Evolutionary conservation across 306 rosid genomes (phyloP), one percentile per base, ranked within the genome.

Genomic region (Fagus sylvatica): DNA sequence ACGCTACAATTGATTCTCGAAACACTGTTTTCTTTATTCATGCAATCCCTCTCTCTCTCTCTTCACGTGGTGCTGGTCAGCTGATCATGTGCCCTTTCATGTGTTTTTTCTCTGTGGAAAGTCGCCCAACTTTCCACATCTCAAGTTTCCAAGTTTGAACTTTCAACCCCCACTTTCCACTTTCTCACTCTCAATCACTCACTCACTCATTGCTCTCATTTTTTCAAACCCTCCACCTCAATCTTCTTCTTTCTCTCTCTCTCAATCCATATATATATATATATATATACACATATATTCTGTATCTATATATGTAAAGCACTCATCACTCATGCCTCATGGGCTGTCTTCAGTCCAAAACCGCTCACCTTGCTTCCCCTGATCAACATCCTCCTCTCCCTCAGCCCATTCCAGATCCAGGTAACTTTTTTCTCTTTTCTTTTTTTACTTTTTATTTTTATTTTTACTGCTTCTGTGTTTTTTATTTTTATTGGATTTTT

Each of bases 271-370:
- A 46, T 46, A 46, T 46, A 46, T 43, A 0, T 43, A 0, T 46
- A 42, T 41, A 6, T 41, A 6, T 41, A 41, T 41, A 43, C n/a
- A n/a, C n/a, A n/a, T n/a, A n/a, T n/a, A 1, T 37, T 32, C 55
- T 80, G 40, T 61, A 48, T 73, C 59, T 68, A 59, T 66, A 77
- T 77, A 74, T 77, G 51, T 46, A 46, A 46, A 77, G 80, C 74
- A 2, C 57, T 69, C 80, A 59, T 69, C 80, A 59, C n/a, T n/a
- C n/a, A n/a, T n/a, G n/a, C n/a, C 9, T 79, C 82, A 84, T 84
- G 87, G 87, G 87, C 84, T 84, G 87, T 77, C 73, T 84, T 71
- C 87, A 84, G 84, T 84, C 87, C 87, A 84, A 84, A 84, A 84
- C 82, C 61, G 13, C 78, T 8, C 74, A 60, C 75, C 82, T 79